Conservation (phyloP, 305 asterid species). For the Euphrasia arctica region DNA sequence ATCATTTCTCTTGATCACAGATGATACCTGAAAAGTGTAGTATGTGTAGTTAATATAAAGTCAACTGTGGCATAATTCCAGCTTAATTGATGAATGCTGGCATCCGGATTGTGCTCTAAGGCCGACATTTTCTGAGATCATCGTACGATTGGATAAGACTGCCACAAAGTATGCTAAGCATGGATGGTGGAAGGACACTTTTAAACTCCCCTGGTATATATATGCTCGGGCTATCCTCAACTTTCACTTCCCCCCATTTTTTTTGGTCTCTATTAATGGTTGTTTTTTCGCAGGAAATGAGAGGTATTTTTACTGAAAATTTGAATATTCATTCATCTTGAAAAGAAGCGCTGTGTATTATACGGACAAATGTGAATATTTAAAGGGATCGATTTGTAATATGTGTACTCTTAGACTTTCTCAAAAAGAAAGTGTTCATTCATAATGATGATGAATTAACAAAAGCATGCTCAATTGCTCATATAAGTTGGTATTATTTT, state of each 20-base stretch:
- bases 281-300: slow-evolving; percentile 41
- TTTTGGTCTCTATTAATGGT: background rate
- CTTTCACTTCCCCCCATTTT: background rate
- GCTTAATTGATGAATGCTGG: slow-evolving; percentile 98
- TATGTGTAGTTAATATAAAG: no score
- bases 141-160: slow-evolving; percentile 66
- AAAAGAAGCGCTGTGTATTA: slow-evolving; percentile 13
- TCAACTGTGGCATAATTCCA: slow-evolving; percentile 24
- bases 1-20: no score
- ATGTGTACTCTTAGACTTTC: no score
- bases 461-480: no score
- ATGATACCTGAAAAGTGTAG: no score
- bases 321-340: background rate
- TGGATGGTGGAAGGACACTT: slow-evolving; percentile 98
- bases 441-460: no score
- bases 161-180: slow-evolving; percentile 68
- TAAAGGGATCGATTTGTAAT: no score
- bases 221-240: background rate
- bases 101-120: slow-evolving; percentile 49
- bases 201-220: slow-evolving; percentile 90
- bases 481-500: no score
- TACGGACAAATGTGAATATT: slow-evolving; percentile 3
- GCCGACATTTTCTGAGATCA: slow-evolving; percentile 81
- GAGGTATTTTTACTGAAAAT: slow-evolving; percentile 3
- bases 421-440: no score